phyloP scores from a whole-genome alignment of 129 eudicot species.

The Centella asiatica region DNA sequence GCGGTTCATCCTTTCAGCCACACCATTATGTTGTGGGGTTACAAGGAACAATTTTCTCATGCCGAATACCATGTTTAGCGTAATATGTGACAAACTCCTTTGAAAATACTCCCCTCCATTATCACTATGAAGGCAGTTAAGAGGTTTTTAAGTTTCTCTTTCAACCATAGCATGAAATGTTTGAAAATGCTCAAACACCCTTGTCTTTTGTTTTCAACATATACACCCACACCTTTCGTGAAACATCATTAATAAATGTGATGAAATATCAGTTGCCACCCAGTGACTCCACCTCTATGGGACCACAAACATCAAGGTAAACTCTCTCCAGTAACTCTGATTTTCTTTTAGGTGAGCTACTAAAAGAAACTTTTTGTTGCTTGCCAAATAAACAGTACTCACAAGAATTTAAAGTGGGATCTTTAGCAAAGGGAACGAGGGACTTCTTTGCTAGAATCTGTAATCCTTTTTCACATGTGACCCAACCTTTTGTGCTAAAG shows the following conservation, averaged over 20 bases:
- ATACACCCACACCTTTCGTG: neutral
- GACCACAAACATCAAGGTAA: too few relatives aligned
- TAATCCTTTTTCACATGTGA: neutral
- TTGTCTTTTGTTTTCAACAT: neutral
- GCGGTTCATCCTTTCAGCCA: neutral
- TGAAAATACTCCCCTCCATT: neutral
- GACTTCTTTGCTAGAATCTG: neutral
- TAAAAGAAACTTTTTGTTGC: constrained; percentile 3
- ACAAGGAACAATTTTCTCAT: neutral
- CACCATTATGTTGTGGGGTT: neutral
- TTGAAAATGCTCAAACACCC: neutral
- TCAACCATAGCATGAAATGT: neutral
- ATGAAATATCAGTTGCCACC: neutral
- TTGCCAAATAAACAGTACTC: neutral
- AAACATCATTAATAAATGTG: neutral
- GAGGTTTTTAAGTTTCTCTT: neutral
- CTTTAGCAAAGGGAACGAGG: neutral
- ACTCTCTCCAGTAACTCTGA: neutral
- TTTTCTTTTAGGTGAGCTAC: neutral
- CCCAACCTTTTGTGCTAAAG: neutral
- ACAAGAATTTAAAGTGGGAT: neutral
- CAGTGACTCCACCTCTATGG: too few relatives aligned
- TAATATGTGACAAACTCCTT: neutral
- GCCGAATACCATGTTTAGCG: neutral
- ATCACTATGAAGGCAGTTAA: neutral